Conservation (phyloP, 768 basidiomycete species). For the Dioszegia crocea region DNA sequence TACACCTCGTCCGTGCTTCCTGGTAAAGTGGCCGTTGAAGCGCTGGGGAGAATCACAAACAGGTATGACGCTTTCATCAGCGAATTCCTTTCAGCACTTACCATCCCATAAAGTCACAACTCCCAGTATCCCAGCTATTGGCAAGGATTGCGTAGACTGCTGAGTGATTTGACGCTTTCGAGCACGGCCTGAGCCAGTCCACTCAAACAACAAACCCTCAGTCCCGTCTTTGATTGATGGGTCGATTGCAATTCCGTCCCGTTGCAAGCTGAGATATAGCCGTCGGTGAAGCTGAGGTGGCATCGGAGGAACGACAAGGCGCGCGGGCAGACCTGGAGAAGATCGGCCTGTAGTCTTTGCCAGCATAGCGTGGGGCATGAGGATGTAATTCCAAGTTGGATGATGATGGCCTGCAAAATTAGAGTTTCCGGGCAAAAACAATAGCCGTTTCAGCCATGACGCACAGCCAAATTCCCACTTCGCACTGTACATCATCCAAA, state of each 20-base stretch:
- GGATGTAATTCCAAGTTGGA: too few relatives aligned
- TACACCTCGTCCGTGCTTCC: conserved; percentile 3
- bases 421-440: too few relatives aligned
- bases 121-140: conserved; percentile 8
- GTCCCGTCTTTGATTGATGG: conserved; percentile 11
- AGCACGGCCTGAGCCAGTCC: background rate
- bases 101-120: conserved; percentile 5
- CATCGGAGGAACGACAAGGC: conserved; percentile 40
- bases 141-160: background rate
- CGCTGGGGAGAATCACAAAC: conserved; percentile 1
- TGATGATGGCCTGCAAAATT: too few relatives aligned
- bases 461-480: too few relatives aligned
- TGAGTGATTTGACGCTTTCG: background rate
- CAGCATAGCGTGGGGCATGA: conserved; percentile 1
- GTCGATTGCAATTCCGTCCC: conserved; percentile 31
- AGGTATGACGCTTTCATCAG: conserved; percentile 1
- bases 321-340: conserved; percentile 24
- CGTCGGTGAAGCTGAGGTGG: conserved; percentile 43
- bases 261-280: conserved; percentile 15
- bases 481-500: too few relatives aligned
- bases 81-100: background rate
- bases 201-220: conserved; percentile 1
- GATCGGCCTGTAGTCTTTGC: background rate
- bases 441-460: too few relatives aligned
- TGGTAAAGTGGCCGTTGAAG: background rate